Evolutionary conservation across 306 rosid genomes (phyloP).

Genomic region (Ormosia semicastrata): DNA sequence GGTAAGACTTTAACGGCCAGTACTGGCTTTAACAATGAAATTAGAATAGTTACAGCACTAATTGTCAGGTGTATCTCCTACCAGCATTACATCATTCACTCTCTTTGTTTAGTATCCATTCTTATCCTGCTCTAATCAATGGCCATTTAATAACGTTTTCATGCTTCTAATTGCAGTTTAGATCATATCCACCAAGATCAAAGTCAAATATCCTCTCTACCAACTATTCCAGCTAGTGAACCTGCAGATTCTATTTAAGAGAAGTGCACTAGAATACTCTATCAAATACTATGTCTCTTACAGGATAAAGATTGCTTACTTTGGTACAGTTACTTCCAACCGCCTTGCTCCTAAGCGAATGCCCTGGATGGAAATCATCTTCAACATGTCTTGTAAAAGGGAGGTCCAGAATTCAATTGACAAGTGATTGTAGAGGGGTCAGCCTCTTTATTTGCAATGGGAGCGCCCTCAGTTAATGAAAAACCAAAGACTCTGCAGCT

Average conservation of each 20-base stretch:
- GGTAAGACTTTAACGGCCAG: not conserved
- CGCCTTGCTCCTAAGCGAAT: slow-evolving; percentile 48
- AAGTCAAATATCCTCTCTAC: not conserved
- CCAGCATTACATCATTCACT: not conserved
- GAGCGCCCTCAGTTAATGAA: slow-evolving; percentile 66
- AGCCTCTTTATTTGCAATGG: slow-evolving; percentile 44
- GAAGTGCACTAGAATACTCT: slow-evolving; percentile 22
- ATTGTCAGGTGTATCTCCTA: not conserved
- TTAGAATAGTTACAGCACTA: not conserved
- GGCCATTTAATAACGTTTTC: slow-evolving; percentile 23
- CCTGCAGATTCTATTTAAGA: slow-evolving; percentile 1
- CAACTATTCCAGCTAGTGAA: slow-evolving; percentile 8
- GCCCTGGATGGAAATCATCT: slow-evolving; percentile 51
- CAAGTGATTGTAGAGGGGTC: slow-evolving; percentile 39
- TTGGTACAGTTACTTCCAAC: slow-evolving; percentile 57
- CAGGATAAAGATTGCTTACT: slow-evolving; percentile 48
- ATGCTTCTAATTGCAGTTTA: slow-evolving; percentile 25
- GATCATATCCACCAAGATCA: slow-evolving; percentile 1
- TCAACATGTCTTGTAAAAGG: slow-evolving; percentile 53
- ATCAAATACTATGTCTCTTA: slow-evolving; percentile 26
- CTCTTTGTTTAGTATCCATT: slow-evolving; percentile 28
- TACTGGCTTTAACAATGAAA: not conserved
- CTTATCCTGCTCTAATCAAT: slow-evolving; percentile 28
- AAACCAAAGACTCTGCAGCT: slow-evolving; percentile 95
- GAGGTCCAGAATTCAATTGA: slow-evolving; percentile 50